Base-by-base conservation (phyloP, 2,329 filamentous ascomycete species). In the Aspergillus jensenii region DNA sequence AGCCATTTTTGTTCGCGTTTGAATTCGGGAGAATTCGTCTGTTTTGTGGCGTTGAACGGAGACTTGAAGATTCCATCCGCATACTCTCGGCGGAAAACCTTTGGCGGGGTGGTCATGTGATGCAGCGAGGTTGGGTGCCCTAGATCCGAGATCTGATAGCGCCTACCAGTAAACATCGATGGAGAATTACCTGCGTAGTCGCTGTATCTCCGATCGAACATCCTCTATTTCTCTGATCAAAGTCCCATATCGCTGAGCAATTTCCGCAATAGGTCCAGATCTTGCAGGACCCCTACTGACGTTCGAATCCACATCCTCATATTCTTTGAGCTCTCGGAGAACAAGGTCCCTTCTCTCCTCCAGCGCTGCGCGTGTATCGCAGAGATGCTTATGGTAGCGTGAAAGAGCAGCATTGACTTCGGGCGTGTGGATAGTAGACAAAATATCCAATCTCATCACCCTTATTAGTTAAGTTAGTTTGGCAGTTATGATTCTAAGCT, bases 1-100 rank as follows among this genome's bases (percentile, higher is more conserved):
- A 37, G 86, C 81, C 85, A 87, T 88, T 56, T 65, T 78, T 55
- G 44, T 31, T 31, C 14, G 9, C 21, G 33, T 47, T 33, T 48
- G n/a, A 31, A 8, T 52, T 52, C 15, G 12, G 1, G 11, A n/a
- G 21, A 49, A 15, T 17, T 17, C 46, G 52, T 47, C 25, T n/a
- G 15, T 52, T 27, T 14, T 43, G 33, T 33, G 27, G 51, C 40
- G 27, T 53, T 35, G 14, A 19, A 44, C 15, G 19, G 19, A 14
- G 21, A 23, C 23, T 46, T n/a, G 49, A 14, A 52, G 33, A 50
- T 41, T 39, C 35, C 31, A 27, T 41, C 17, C 17, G 31, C 39
- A 37, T 49, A 43, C 53, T 65, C 56, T 56, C 51, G 35, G 56
- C 31, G 54, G 59, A 66, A 66, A 67, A 67, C 53, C 62, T 68